These are phyloP conservation scores for Lipomyces sp. DNA, from an alignment of 805 yeast species.

Conservation along the genomic window DNA sequence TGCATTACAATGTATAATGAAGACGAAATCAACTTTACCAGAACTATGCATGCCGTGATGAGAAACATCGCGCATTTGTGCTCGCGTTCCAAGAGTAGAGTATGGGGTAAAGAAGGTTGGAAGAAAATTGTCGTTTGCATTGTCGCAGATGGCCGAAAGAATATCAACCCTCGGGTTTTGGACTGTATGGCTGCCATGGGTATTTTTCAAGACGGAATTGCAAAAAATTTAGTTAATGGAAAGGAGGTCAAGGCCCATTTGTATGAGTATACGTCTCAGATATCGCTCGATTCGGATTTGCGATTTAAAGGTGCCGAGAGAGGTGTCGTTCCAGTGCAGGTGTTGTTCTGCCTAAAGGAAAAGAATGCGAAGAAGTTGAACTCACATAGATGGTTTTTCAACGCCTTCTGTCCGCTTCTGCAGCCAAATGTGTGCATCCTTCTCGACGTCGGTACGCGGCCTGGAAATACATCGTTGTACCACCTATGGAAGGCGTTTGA, in stretches of 20 bases:
- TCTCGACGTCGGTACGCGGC: conserved; percentile 96
- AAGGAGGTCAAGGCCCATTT: conserved; percentile 91
- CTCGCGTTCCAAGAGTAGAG: conserved; percentile 75
- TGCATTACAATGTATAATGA: conserved; percentile 98
- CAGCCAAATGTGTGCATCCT: conserved; percentile 89
- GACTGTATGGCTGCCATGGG: conserved; percentile 94
- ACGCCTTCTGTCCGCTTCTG: conserved; percentile 88
- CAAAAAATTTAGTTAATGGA: conserved; percentile 90
- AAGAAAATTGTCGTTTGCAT: conserved; percentile 91
- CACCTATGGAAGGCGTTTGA: conserved; percentile 98
- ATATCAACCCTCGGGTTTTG: conserved; percentile 80
- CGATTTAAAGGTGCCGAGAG: conserved; percentile 90
- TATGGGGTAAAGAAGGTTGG: conserved; percentile 98
- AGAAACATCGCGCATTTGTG: conserved; percentile 87
- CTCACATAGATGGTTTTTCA: conserved; percentile 97
- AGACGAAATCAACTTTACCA: conserved; percentile 83
- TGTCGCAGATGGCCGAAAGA: conserved; percentile 93
- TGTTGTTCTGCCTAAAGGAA: conserved; percentile 90
- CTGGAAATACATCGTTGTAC: conserved; percentile 85
- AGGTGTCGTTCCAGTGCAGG: conserved; percentile 92
- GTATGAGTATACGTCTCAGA: conserved; percentile 95
- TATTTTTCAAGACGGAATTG: conserved; percentile 95
- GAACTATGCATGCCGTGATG: conserved; percentile 95
- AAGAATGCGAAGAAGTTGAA: conserved; percentile 90
- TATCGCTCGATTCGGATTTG: conserved; percentile 85